Evolutionary conservation across 345 rosid genomes (phyloP), one percentile per base, ranked within the genome.

Genomic region (Heritiera littoralis): DNA sequence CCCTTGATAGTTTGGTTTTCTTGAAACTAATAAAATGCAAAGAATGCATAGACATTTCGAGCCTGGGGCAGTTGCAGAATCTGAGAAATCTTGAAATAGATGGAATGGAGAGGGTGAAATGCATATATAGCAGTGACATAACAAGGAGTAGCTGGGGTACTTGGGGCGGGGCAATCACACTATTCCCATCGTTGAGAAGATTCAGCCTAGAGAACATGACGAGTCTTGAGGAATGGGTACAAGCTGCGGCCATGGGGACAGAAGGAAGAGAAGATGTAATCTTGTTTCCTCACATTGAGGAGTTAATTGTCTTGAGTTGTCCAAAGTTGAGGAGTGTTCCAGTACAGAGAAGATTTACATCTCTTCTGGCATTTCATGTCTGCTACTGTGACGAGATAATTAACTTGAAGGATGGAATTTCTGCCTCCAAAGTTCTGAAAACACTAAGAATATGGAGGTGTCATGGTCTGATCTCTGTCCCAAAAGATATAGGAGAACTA

Each of bases 51-150:
- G 38, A 35, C 38, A 35, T 35, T 35, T 35, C 38, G 49, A 72
- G 35, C 11, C 78, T 80, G 17, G 80, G 83, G 52, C 70, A 55
- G 18, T 60, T 80, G 23, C 54, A 17, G 38, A 20, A 15, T 76
- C 80, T 83, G 30, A 46, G 45, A 51, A n/a, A 32, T 30, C 11
- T 15, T 43, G 45, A 55, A 14, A 5, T 79, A 48, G 48, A 30
- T 10, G 56, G 61, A 20, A 15, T 76, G n/a, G 66, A n/a, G 10
- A 14, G 61, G 18, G 7, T 63, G 41, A 63, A 63, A 63, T 30
- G 40, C 41, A 30, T 63, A 63, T 63, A 63, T 13, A 63, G 10
- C 28, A 20, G 15, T 17, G 51, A 67, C 10, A 9, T 9, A n/a
- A 13, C 49, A 17, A 67, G 72, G 30, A 15, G 0, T 41, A 41